Base-by-base conservation (phyloP, 768 basidiomycete genomes). In the Mycena galericulata region DNA sequence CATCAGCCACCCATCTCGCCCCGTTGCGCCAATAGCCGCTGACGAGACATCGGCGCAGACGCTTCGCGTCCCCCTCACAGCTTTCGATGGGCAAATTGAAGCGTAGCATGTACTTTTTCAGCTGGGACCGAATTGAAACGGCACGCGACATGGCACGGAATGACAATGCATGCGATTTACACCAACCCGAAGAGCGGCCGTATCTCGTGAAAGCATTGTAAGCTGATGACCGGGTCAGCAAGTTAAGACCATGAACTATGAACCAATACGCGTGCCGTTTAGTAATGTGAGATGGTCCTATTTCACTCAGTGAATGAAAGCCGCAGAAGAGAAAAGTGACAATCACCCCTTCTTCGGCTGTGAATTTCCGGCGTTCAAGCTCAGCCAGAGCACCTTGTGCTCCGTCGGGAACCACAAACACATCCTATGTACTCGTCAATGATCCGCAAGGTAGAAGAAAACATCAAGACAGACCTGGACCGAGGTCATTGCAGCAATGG, bases 11-110 rank as follows among this genome's bases (percentile, higher is more conserved):
- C 91, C 95, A 96, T 56, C 92, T 87, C 1, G 97, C 98, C 7
- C 93, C 94, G 73, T 99, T 98, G 61, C 94, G 88, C 90, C 96
- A 97, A 76, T 98, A 98, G 2, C 96, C 97, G 68, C 90, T 91
- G 8, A 96, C 93, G 5, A 99, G 86, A 76, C 98, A 99, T 69
- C 89, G 87, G n/a, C 96, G 85, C 58, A 99, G 79, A 47, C 93
- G 83, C 71, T 88, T 89, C 10, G 88, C 90, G 79, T 99, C 97
- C 0, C 95, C 96, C 74, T 97, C 87, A 77, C 97, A 98, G 77
- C 95, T 96, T 63, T 93, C 88, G 24, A 90, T 78, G 0, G 93
- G 92, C 27, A 97, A 83, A 45, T 89, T 86, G 76, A 98, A 99
- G 15, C 98, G 89, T 62, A 91, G 88, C 89, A 99, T 92, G 77